Percentiles rank a stretch among this genome's conserved stretches.
Evolutionary conservation across 768 basidiomycete species (phyloP).

Genomic region (Termitomyces titanicus): DNA sequence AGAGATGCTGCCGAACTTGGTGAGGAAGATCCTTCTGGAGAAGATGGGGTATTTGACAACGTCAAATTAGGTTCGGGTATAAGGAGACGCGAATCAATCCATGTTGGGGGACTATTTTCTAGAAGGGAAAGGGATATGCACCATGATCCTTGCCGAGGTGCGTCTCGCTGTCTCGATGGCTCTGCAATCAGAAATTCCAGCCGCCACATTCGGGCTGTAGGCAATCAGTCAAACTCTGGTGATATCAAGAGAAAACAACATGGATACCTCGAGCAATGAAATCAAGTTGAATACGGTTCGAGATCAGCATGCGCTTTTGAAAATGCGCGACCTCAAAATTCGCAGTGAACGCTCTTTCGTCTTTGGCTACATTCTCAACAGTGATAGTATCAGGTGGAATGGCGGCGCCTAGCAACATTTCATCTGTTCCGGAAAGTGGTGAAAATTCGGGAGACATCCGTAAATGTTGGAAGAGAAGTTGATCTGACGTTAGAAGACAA

Average conservation of each 20-base stretch:
- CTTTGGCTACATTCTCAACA: slow-evolving; percentile 47
- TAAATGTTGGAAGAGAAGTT: slow-evolving; percentile 57
- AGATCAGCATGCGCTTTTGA: slow-evolving; percentile 69
- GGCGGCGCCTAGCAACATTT: slow-evolving; percentile 41
- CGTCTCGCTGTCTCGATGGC: background rate
- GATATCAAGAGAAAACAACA: slow-evolving; percentile 1
- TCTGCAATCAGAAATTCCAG: slow-evolving; percentile 38
- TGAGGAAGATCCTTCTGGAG: background rate
- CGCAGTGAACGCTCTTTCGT: slow-evolving; percentile 52
- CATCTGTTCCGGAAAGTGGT: slow-evolving; percentile 50
- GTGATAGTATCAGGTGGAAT: slow-evolving; percentile 50
- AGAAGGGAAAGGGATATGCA: slow-evolving; percentile 47
- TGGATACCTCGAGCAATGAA: slow-evolving; percentile 53
- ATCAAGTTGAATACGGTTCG: slow-evolving; percentile 50
- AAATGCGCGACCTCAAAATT: slow-evolving; percentile 53
- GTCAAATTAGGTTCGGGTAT: slow-evolving; percentile 28
- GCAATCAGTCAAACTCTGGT: background rate
- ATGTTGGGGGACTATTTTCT: slow-evolving; percentile 57
- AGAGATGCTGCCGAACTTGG: slow-evolving; percentile 7
- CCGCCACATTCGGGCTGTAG: slow-evolving; percentile 55
- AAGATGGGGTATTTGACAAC: background rate
- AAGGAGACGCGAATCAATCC: slow-evolving; percentile 49
- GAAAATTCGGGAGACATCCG: slow-evolving; percentile 49
- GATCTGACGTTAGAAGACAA: slow-evolving; percentile 61
- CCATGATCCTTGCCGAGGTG: slow-evolving; percentile 37